Conservation (phyloP, 1,284 basidiomycete genomes). For the Trichosporon faecale region DNA sequence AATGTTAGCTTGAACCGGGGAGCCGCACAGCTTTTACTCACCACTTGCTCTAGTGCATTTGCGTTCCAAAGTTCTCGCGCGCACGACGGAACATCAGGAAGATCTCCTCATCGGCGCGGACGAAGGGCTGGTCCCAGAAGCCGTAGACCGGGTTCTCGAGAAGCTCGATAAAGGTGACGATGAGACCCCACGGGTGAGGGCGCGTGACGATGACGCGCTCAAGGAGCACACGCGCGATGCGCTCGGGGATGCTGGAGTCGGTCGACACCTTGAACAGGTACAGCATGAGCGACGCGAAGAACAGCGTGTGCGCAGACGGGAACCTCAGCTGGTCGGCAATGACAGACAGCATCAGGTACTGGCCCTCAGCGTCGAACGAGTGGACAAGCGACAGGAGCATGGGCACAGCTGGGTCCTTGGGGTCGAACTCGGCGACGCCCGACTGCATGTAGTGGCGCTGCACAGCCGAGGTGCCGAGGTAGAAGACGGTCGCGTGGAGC, state of each 20-base stretch:
- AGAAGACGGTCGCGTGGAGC: constrained; percentile 91
- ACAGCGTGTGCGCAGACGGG: constrained; percentile 94
- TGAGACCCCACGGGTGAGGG: constrained; percentile 95
- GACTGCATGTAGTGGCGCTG: constrained; percentile 73
- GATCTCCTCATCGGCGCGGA: constrained; percentile 48
- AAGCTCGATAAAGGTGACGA: constrained; percentile 85
- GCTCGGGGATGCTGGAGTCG: constrained; percentile 65
- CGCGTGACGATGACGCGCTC: constrained; percentile 90
- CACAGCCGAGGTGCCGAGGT: constrained; percentile 84
- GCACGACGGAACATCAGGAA: constrained; percentile 41
- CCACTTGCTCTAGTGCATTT: constrained; percentile 21
- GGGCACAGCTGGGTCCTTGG: constrained; percentile 75
- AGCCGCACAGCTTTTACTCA: neutral
- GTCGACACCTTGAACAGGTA: constrained; percentile 64
- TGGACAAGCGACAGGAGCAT: constrained; percentile 75
- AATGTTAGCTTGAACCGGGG: neutral
- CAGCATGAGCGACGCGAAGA: constrained; percentile 86
- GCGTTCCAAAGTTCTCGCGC: constrained; percentile 30
- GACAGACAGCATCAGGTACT: constrained; percentile 87
- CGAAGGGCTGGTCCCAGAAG: constrained; percentile 53
- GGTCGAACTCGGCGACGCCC: constrained; percentile 72
- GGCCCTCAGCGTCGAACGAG: constrained; percentile 86
- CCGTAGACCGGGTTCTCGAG: constrained; percentile 49
- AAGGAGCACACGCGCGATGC: constrained; percentile 84
- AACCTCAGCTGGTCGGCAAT: constrained; percentile 91